These are phyloP conservation scores for Guadua angustifolia DNA, from an alignment of 176 grass and related monocot genomes.

Conservation along the genomic window DNA sequence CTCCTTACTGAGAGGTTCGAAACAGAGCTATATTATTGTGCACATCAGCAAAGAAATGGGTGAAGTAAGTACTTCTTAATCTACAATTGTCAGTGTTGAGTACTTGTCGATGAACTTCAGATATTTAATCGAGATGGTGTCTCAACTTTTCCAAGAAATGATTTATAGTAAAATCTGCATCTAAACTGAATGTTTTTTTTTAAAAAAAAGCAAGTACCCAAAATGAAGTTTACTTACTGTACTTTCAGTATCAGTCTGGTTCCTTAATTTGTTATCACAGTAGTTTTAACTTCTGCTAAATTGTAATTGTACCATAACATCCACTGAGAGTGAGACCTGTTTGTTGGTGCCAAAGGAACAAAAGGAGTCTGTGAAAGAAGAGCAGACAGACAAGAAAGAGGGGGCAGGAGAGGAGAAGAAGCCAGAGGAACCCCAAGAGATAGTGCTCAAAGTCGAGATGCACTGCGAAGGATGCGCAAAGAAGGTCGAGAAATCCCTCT, in stretches of 20 bases:
- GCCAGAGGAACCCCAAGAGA: conserved; percentile 49
- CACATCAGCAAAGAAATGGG: conserved; percentile 9
- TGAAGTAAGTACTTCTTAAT: conserved; percentile 9
- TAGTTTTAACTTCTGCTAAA: background rate
- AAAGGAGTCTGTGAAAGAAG: conserved; percentile 51
- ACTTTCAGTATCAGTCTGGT: background rate
- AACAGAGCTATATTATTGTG: background rate
- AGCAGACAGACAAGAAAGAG: conserved; percentile 38
- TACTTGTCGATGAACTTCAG: background rate
- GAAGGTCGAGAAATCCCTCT: conserved; percentile 63
- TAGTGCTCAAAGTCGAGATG: conserved; percentile 81
- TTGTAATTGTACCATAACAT: background rate
- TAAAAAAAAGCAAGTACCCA: too few relatives aligned
- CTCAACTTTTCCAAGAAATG: background rate
- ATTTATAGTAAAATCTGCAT: background rate
- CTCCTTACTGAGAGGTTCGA: background rate
- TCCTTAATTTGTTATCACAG: background rate
- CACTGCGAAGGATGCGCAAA: conserved; percentile 72
- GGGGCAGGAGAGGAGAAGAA: conserved; percentile 39
- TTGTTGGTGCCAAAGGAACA: conserved; percentile 38
- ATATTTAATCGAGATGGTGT: background rate
- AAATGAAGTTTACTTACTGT: background rate
- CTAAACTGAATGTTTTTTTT: background rate
- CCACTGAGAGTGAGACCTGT: background rate
- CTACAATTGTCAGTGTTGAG: background rate